Evolutionary conservation across 805 yeast species (phyloP), one percentile per base, ranked within the genome.

Genomic region (Kazachstania martiniae): DNA sequence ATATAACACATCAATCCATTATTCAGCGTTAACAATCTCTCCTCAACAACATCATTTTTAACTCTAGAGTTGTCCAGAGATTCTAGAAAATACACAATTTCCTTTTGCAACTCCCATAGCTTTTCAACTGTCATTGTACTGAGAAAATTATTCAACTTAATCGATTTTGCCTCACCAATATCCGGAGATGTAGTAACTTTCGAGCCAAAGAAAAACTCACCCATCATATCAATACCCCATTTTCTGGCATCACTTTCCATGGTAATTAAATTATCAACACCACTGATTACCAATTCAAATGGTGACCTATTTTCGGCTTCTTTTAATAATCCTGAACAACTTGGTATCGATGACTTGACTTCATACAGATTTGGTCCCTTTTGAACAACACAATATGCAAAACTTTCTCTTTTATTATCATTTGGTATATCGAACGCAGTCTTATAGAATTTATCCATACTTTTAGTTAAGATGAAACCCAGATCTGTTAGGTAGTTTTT

Each of bases 1-100:
- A 53, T 33, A 29, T 52, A 56, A 40, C 59, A 54, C 9, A 54
- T 33, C 17, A 56, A 28, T 0, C 61, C 61, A 32, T 56, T 56
- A 33, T 47, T 51, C 15, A 54, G 39, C 18, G 51, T 53, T 5
- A 51, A 21, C 19, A 56, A 35, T 30, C 54, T 45, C 31, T 50
- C 55, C 12, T 54, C 58, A 8, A 27, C 30, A n/a, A 46, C 25
- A 21, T 34, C 40, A 8, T 25, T 18, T 4, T 36, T 32, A 10
- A 26, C 39, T 18, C 37, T 34, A 10, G 56, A 44, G 15, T 36
- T 39, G 16, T 39, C 31, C 19, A 52, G 21, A 10, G 43, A 37
- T 8, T 26, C 25, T 14, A 44, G 15, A 29, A 50, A 41, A 12
- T 35, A 32, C 8, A 41, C 19, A n/a, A 53, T 27, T 25, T 52